These are phyloP conservation scores for Syncephalastrum racemosum DNA, from an alignment of 371 early-diverging fungal species.

Conservation along the genomic window DNA sequence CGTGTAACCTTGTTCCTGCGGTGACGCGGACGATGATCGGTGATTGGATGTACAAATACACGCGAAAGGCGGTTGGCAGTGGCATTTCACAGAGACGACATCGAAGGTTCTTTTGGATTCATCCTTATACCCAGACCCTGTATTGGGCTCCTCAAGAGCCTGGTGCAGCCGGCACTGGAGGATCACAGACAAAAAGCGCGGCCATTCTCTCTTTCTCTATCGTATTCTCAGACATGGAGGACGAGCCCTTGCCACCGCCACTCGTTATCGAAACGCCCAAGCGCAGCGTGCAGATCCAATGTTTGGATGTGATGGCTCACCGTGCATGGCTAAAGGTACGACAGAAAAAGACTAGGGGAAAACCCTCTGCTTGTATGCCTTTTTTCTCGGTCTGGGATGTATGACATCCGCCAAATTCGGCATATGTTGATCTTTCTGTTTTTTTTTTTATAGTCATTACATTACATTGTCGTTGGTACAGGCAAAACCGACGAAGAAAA, in stretches of 20 bases:
- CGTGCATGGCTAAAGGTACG: conserved; percentile 20
- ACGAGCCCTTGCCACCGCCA: conserved; percentile 9
- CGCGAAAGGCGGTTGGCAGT: conserved; percentile 50
- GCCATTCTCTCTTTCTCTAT: conserved; percentile 25
- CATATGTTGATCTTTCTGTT: too few relatives aligned
- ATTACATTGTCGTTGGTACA: too few relatives aligned
- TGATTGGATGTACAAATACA: conserved; percentile 73
- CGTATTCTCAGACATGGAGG: conserved; percentile 12
- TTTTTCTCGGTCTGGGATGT: background rate
- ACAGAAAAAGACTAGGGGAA: too few relatives aligned
- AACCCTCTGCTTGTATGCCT: background rate
- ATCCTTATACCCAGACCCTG: conserved; percentile 77
- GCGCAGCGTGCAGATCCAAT: conserved; percentile 20
- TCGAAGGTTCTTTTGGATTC: conserved; percentile 77
- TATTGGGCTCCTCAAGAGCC: conserved; percentile 76
- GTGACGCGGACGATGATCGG: conserved; percentile 81
- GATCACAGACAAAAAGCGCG: conserved; percentile 42
- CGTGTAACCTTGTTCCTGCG: conserved; percentile 17
- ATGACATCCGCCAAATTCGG: background rate
- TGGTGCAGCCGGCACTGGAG: conserved; percentile 32
- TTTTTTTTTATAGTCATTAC: too few relatives aligned
- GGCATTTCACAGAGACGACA: conserved; percentile 66
- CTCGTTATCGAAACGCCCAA: conserved; percentile 14
- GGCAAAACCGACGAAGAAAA: too few relatives aligned
- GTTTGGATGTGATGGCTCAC: conserved; percentile 15